These are phyloP conservation scores for Simplicillium aogashimaense DNA, from an alignment of 2,329 filamentous ascomycete species.

Conservation along the genomic window DNA sequence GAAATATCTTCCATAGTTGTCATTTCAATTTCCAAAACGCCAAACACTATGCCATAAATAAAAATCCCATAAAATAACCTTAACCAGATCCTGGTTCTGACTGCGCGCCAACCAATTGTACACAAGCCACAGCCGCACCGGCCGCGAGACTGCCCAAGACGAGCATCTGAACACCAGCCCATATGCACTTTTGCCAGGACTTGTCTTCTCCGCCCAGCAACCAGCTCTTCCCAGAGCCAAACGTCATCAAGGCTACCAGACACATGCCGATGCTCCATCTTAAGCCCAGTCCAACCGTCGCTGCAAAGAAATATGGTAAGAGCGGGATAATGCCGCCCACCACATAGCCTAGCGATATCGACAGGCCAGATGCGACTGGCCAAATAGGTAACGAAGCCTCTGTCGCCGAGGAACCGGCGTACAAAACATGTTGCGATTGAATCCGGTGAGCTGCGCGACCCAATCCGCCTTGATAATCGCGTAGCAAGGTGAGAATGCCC, in stretches of 20 bases:
- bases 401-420: slow-evolving; percentile 9
- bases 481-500: slow-evolving; percentile 15
- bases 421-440: slow-evolving; percentile 5
- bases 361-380: slow-evolving; percentile 42
- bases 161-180: slow-evolving; percentile 23
- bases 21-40: not conserved
- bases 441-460: slow-evolving; percentile 12
- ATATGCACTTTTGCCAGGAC: slow-evolving; percentile 11
- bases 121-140: slow-evolving; percentile 18
- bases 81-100: not conserved
- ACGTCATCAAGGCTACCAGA: slow-evolving; percentile 41
- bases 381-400: slow-evolving; percentile 12
- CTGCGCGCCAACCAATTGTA: slow-evolving; percentile 13
- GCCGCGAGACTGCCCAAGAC: slow-evolving; percentile 22
- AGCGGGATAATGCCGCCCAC: slow-evolving; percentile 53
- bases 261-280: slow-evolving; percentile 45
- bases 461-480: slow-evolving; percentile 19
- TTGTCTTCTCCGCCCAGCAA: slow-evolving; percentile 15
- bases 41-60: not conserved
- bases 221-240: slow-evolving; percentile 46
- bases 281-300: slow-evolving; percentile 28
- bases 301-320: slow-evolving; percentile 49
- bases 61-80: not conserved
- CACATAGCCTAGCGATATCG: slow-evolving; percentile 52
- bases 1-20: too few relatives aligned